Conservation (phyloP, 306 rosid species). For the Acacia melanoxylon region DNA sequence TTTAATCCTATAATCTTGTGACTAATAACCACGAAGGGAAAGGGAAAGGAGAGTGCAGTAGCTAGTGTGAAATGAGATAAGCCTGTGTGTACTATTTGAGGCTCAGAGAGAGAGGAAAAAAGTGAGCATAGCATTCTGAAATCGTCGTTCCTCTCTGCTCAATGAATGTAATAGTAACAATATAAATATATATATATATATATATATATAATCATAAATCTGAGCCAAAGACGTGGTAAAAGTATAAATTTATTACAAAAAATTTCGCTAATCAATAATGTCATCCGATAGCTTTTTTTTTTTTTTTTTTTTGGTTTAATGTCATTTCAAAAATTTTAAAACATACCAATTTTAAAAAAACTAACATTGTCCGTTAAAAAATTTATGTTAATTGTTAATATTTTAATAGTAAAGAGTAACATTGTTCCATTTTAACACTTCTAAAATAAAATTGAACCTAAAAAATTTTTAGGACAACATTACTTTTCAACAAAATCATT, state of each 20-base stretch:
- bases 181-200: no score
- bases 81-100: constrained; percentile 28
- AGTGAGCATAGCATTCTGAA: constrained; percentile 49
- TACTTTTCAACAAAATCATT: no score
- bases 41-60: constrained; percentile 10
- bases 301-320: no score
- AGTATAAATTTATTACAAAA: no score
- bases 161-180: constrained; percentile 39
- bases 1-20: background rate
- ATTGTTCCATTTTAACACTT: no score
- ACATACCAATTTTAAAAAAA: constrained; percentile 12
- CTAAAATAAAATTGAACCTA: no score
- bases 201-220: constrained; percentile 33
- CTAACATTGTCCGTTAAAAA: no score
- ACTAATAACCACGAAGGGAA: constrained; percentile 21
- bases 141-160: constrained; percentile 31
- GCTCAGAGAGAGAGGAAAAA: constrained; percentile 32
- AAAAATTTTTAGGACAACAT: no score
- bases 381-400: no score
- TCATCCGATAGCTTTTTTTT: no score
- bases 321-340: rapidly evolving
- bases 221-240: constrained; percentile 53
- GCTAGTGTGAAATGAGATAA: background rate
- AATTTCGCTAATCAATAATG: rapidly evolving
- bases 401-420: no score